Evolutionary conservation across 2,329 filamentous ascomycete genomes (phyloP).

Genomic region (Fusarium armeniacum): DNA sequence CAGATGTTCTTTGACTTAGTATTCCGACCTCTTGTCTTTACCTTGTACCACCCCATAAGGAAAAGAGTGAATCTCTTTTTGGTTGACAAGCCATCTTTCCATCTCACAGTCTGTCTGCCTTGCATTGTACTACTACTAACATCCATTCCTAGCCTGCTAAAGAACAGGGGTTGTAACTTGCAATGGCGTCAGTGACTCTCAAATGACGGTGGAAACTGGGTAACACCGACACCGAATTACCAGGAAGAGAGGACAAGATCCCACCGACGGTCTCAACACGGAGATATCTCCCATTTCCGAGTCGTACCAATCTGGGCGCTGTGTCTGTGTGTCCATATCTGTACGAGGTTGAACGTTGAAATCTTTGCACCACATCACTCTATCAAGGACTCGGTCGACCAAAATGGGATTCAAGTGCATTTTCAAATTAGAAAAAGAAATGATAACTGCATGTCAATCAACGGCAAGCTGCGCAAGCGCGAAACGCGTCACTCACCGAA

Average conservation of each 20-base stretch:
- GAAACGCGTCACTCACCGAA: slow-evolving; percentile 39
- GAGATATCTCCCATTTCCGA: slow-evolving; percentile 34
- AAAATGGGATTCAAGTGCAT: slow-evolving; percentile 38
- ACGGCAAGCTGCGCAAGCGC: slow-evolving; percentile 45
- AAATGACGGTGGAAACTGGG: slow-evolving; percentile 17
- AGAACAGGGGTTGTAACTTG: slow-evolving; percentile 26
- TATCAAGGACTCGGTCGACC: slow-evolving; percentile 23
- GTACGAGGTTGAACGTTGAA: slow-evolving; percentile 25
- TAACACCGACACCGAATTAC: slow-evolving; percentile 32
- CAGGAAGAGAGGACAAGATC: slow-evolving; percentile 14
- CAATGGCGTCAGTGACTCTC: slow-evolving; percentile 32
- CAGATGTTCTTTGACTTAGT: slow-evolving; percentile 3
- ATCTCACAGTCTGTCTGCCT: neutral
- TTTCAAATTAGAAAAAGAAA: slow-evolving; percentile 2
- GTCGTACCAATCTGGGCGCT: slow-evolving; percentile 23
- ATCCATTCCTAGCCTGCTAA: neutral
- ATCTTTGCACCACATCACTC: slow-evolving; percentile 24
- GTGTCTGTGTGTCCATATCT: slow-evolving; percentile 5
- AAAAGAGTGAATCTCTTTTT: slow-evolving; percentile 5
- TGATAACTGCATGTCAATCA: slow-evolving; percentile 5
- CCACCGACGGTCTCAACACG: slow-evolving; percentile 33
- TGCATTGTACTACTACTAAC: neutral
- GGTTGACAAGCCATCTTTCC: slow-evolving; percentile 5
- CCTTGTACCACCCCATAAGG: slow-evolving; percentile 5
- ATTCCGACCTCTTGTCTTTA: slow-evolving; percentile 1